Conservation (phyloP, 345 rosid species). For the Lagerstroemia speciosa region DNA sequence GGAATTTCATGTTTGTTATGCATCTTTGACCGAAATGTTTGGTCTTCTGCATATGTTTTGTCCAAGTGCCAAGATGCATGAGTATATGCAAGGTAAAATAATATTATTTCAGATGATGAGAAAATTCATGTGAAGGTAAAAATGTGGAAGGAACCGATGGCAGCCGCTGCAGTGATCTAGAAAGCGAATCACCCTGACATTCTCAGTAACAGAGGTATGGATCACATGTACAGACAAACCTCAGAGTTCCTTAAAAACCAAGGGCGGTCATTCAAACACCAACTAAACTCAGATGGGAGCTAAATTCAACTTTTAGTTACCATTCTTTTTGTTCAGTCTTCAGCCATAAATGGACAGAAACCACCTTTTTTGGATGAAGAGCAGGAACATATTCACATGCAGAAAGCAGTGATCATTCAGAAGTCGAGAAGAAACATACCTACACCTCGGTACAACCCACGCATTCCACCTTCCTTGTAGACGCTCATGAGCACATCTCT, state of each 20-base stretch:
- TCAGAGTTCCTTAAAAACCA: no score
- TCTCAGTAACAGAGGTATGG: neutral
- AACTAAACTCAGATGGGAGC: neutral
- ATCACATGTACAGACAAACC: no score
- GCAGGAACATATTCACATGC: neutral
- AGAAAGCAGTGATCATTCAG: neutral
- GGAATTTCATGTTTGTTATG: neutral
- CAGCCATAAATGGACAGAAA: neutral
- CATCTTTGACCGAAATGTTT: neutral
- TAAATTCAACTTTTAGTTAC: neutral
- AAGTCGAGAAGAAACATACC: constrained; percentile 35
- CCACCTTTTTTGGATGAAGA: neutral
- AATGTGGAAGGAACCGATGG: neutral
- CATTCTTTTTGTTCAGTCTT: no score
- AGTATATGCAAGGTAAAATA: neutral
- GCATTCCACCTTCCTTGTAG: constrained; percentile 78
- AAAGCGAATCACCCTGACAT: neutral
- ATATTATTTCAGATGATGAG: neutral
- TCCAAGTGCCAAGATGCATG: neutral
- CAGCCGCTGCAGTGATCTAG: neutral
- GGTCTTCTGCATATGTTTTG: no score
- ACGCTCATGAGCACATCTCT: constrained; percentile 63
- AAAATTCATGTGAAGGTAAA: neutral
- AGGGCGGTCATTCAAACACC: neutral
- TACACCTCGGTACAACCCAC: constrained; percentile 76